A percentile compares a stretch with the other conserved stretches of the same genome.
Evolutionary conservation across 495 filamentous ascomycete species (phyloP).

Genomic region (Xylaria flabelliformis): DNA sequence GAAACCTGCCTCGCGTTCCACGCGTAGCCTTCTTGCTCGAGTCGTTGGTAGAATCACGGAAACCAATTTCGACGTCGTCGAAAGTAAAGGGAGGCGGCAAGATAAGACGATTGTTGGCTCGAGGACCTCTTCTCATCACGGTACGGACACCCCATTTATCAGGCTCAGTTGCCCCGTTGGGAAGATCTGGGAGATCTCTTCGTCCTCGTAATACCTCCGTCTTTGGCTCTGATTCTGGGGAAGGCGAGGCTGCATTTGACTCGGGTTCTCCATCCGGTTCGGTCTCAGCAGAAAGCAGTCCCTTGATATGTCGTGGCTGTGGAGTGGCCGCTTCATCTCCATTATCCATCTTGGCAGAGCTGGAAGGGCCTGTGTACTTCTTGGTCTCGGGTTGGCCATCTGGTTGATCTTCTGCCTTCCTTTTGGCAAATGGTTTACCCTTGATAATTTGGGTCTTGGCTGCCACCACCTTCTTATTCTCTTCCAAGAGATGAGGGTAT

Average conservation of each 20-base stretch:
- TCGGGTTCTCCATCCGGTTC: slow-evolving; percentile 47
- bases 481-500: slow-evolving; percentile 37
- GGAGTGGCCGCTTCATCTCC: slow-evolving; percentile 35
- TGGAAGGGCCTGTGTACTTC: slow-evolving; percentile 35
- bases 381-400: slow-evolving; percentile 50
- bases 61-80: slow-evolving; percentile 54
- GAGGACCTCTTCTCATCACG: slow-evolving; percentile 43
- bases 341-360: slow-evolving; percentile 20
- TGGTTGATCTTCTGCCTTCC: slow-evolving; percentile 49
- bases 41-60: slow-evolving; percentile 56
- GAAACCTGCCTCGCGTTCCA: slow-evolving; percentile 47
- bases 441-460: slow-evolving; percentile 27
- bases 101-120: slow-evolving; percentile 52
- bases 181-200: slow-evolving; percentile 45
- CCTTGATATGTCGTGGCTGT: slow-evolving; percentile 47
- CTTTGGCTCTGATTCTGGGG: slow-evolving; percentile 30
- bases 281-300: slow-evolving; percentile 51
- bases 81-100: slow-evolving; percentile 47
- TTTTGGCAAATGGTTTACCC: slow-evolving; percentile 39
- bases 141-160: slow-evolving; percentile 51
- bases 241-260: slow-evolving; percentile 48
- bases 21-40: slow-evolving; percentile 48
- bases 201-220: slow-evolving; percentile 26
- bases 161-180: slow-evolving; percentile 44
- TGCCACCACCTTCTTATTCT: slow-evolving; percentile 27